Conservation (phyloP, 208 protist species). For the Leptomonas pyrrhocoris region DNA sequence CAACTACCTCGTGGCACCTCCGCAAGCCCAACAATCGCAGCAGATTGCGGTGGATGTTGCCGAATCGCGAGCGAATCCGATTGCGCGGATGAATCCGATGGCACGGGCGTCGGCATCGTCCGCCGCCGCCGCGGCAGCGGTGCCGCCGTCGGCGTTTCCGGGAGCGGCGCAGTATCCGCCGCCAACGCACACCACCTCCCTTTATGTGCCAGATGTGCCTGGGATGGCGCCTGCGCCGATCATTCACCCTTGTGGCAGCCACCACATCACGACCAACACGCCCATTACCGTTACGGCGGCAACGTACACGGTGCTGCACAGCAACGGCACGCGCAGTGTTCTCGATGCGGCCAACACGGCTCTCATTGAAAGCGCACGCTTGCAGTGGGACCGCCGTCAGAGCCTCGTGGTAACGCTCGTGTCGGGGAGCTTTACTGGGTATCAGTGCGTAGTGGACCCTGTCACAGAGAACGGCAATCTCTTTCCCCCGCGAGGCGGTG, state of each 20-base stretch:
- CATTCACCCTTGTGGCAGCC: conserved; percentile 48
- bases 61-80: conserved; percentile 17
- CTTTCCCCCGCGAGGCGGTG: conserved; percentile 4
- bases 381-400: conserved; percentile 38
- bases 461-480: conserved; percentile 22
- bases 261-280: conserved; percentile 54
- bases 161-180: neutral
- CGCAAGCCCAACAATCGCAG: conserved; percentile 8
- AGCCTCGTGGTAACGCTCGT: conserved; percentile 22
- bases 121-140: neutral
- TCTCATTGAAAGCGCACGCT: conserved; percentile 38
- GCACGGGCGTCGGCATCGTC: neutral
- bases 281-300: conserved; percentile 54
- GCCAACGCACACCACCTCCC: neutral
- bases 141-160: neutral
- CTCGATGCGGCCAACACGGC: conserved; percentile 31
- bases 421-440: conserved; percentile 7
- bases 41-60: conserved; percentile 20
- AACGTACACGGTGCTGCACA: conserved; percentile 36
- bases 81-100: conserved; percentile 26
- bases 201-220: conserved; percentile 7
- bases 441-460: conserved; percentile 27
- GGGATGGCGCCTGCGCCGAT: conserved; percentile 50
- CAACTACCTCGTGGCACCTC: neutral
- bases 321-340: conserved; percentile 10